phyloP scores from a whole-genome alignment of 441 rosid species.

The Pelargonium cotyledonis region DNA sequence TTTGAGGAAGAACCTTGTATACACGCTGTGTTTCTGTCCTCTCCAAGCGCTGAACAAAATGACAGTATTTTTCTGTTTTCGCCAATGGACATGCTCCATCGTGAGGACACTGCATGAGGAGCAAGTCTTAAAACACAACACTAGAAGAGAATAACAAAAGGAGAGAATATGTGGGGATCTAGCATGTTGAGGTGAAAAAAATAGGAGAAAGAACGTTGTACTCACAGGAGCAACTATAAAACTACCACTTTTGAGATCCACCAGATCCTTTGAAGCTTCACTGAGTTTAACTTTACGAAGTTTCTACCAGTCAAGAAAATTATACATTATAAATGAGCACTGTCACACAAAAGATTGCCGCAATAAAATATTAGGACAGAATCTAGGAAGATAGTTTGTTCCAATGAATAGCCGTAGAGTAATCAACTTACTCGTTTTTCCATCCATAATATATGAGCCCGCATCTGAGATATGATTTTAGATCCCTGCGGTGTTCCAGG shows the following conservation, averaged over 20 bases:
- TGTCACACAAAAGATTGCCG: background rate
- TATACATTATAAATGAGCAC: slow-evolving; percentile 13
- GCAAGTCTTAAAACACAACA: slow-evolving; percentile 14
- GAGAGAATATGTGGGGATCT: slow-evolving; percentile 9
- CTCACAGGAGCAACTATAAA: slow-evolving; percentile 88
- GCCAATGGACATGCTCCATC: slow-evolving; percentile 81
- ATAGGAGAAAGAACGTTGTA: slow-evolving; percentile 17
- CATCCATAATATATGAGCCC: slow-evolving; percentile 93
- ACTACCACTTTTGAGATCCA: slow-evolving; percentile 57
- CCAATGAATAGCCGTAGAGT: background rate
- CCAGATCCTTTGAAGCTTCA: slow-evolving; percentile 42
- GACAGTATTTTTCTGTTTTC: slow-evolving; percentile 80
- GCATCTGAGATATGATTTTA: slow-evolving; percentile 82
- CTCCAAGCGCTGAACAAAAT: slow-evolving; percentile 86
- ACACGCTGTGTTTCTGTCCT: slow-evolving; percentile 85
- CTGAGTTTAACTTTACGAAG: slow-evolving; percentile 37
- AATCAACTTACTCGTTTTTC: slow-evolving; percentile 60
- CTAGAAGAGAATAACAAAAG: slow-evolving; percentile 5
- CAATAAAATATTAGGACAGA: background rate
- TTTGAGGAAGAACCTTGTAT: slow-evolving; percentile 55
- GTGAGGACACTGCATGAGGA: slow-evolving; percentile 73
- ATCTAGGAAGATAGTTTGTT: background rate
- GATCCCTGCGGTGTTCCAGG: slow-evolving; percentile 97
- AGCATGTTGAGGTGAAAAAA: background rate
- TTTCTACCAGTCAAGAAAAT: slow-evolving; percentile 44